phyloP scores from a whole-genome alignment of 495 filamentous ascomycete species.

The Aspergillus mulundensis region DNA sequence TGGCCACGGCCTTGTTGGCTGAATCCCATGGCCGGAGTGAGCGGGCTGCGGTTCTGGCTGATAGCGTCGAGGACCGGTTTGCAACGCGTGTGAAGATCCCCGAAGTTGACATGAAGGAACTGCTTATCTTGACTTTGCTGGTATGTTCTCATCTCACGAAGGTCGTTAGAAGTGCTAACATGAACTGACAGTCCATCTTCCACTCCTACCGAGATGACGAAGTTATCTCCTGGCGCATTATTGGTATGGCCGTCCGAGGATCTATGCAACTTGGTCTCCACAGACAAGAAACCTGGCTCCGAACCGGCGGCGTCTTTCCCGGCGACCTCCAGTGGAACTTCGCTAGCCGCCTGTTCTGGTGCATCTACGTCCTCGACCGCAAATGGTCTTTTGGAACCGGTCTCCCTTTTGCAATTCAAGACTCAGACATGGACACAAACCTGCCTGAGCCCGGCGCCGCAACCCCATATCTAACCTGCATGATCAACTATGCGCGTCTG shows the following conservation, averaged over 20 bases:
- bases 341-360: conserved; percentile 73
- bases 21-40: conserved; percentile 74
- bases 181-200: conserved; percentile 61
- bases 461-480: conserved; percentile 36
- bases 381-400: conserved; percentile 80
- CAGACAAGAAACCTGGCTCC: conserved; percentile 64
- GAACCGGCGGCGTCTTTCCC: conserved; percentile 49
- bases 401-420: conserved; percentile 72
- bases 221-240: conserved; percentile 70
- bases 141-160: conserved; percentile 26
- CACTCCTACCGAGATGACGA: conserved; percentile 78
- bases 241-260: conserved; percentile 65
- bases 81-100: conserved; percentile 62
- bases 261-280: conserved; percentile 78
- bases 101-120: conserved; percentile 59
- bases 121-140: conserved; percentile 66
- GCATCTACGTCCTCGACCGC: conserved; percentile 75
- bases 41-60: conserved; percentile 63
- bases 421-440: conserved; percentile 74
- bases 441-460: conserved; percentile 58
- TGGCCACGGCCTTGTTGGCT: conserved; percentile 65
- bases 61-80: conserved; percentile 62
- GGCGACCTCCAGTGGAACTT: conserved; percentile 56
- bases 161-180: neutral
- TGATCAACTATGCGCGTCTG: conserved; percentile 68